Base-by-base conservation (phyloP, 768 basidiomycete species). In the Tylopilus sp. region DNA sequence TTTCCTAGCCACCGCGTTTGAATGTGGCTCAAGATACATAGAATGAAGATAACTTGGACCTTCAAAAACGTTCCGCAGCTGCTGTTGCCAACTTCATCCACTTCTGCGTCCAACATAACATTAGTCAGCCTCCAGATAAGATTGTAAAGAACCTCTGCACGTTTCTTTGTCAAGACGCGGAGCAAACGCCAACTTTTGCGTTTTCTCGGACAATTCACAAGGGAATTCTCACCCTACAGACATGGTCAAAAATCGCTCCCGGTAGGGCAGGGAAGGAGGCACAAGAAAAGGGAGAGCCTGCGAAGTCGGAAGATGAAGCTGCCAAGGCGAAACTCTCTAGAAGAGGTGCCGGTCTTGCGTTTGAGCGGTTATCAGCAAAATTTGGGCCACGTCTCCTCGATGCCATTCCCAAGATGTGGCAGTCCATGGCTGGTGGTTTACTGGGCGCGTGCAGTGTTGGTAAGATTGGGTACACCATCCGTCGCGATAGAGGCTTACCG, bases 111-210 rank as follows among this genome's bases (percentile, higher is more conserved):
- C 74, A 75, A 63, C 84, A 81, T 66, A 79, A 83, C 41, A 83
- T 92, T 45, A 69, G 78, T 29, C 92, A 94, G 63, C 94, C 96
- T 4, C 88, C 89, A 1, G 92, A 94, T 62, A 99, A 99, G 76
- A 92, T 99, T 52, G 85, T 98, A 57, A 93, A 92, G 74, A 99
- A 99, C 66, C 82, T 98, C 9, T 96, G 92, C 74, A 94, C 92
- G 0, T 98, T 98, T 72, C 75, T 98, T 6, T 98, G 96, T 65
- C 91, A 93, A 63, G 97, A 99, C 67, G 78, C 82, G 9, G 85
- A 87, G 37, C 82, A 88, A 49, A 97, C 94, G 0, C 97, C 97
- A 4, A 86, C 96, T 2, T 98, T 98, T 66, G 79, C 86, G 1
- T 81, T 79, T 62, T 74, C 76, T 9, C 81, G 84, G 46, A 83